Percentiles rank a stretch among this genome's conserved stretches.
These are phyloP conservation scores for Exophiala xenobiotica DNA, from an alignment of 2,329 filamentous ascomycete genomes.

Conservation along the genomic window DNA sequence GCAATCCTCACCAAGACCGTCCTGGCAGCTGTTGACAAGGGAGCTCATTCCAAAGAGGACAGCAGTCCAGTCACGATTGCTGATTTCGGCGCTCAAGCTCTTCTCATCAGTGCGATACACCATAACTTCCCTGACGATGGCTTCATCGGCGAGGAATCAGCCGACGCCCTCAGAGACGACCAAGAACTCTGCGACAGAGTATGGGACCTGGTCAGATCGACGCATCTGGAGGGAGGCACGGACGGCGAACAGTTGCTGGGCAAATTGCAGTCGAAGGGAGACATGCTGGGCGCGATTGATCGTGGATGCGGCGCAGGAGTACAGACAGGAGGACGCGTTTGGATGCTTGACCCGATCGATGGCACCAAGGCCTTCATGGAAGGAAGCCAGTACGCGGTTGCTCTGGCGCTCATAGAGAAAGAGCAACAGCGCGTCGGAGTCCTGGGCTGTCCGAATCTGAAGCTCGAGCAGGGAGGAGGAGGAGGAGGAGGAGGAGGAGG, in stretches of 20 bases:
- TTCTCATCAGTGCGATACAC: conserved; percentile 59
- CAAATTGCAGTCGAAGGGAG: conserved; percentile 44
- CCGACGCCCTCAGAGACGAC: conserved; percentile 53
- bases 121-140: conserved; percentile 54
- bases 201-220: conserved; percentile 53
- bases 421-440: conserved; percentile 60
- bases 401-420: conserved; percentile 58
- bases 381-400: conserved; percentile 63
- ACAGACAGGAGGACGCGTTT: conserved; percentile 48
- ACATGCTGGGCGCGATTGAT: conserved; percentile 64
- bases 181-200: conserved; percentile 52
- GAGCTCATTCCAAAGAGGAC: conserved; percentile 57
- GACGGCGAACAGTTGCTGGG: conserved; percentile 33
- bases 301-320: conserved; percentile 50
- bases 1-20: conserved; percentile 58
- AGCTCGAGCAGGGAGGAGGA: background rate
- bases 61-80: conserved; percentile 62
- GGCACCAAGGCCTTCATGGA: conserved; percentile 62
- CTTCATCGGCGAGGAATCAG: conserved; percentile 64
- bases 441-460: conserved; percentile 61
- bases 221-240: conserved; percentile 36
- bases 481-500: too few relatives aligned
- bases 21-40: conserved; percentile 50
- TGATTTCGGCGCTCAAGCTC: conserved; percentile 63
- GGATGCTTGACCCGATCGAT: conserved; percentile 66